These are phyloP conservation scores for Pythium sp. DNA, from an alignment of 352 stramenopile genomes.

Conservation along the genomic window DNA sequence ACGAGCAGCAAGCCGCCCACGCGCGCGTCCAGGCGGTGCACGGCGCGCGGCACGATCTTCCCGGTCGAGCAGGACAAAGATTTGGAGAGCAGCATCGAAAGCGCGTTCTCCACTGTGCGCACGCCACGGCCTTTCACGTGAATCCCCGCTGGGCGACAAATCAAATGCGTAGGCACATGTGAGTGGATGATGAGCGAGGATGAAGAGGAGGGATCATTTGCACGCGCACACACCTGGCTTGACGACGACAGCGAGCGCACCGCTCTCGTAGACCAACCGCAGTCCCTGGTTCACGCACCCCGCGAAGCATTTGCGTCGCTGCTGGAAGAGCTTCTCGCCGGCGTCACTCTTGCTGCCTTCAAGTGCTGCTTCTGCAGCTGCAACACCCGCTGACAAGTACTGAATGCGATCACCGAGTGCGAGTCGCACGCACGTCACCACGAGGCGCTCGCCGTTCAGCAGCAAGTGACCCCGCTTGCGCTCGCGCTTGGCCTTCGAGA, in stretches of 20 bases:
- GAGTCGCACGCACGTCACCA: constrained; percentile 31
- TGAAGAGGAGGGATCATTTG: background rate
- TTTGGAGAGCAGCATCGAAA: constrained; percentile 31
- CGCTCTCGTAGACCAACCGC: constrained; percentile 49
- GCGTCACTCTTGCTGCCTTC: background rate
- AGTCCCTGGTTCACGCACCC: constrained; percentile 51
- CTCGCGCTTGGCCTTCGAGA: constrained; percentile 68
- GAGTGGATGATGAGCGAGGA: background rate
- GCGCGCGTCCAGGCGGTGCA: constrained; percentile 62
- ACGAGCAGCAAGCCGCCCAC: constrained; percentile 61
- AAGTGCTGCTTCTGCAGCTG: no score
- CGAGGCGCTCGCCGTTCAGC: constrained; percentile 39
- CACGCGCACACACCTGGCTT: constrained; percentile 34
- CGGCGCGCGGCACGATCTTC: constrained; percentile 28
- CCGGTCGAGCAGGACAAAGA: background rate
- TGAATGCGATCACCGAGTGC: constrained; percentile 31
- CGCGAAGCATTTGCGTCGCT: constrained; percentile 27
- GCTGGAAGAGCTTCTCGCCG: background rate
- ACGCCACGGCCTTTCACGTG: constrained; percentile 58
- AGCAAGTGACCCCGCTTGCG: constrained; percentile 33
- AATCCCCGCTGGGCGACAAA: constrained; percentile 31
- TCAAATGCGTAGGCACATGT: background rate
- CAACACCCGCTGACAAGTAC: constrained; percentile 9
- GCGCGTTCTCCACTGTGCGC: constrained; percentile 44
- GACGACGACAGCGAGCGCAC: constrained; percentile 43